These are phyloP conservation scores for Jaltomata sinuosa DNA, from an alignment of 257 asterid genomes.

Conservation along the genomic window DNA sequence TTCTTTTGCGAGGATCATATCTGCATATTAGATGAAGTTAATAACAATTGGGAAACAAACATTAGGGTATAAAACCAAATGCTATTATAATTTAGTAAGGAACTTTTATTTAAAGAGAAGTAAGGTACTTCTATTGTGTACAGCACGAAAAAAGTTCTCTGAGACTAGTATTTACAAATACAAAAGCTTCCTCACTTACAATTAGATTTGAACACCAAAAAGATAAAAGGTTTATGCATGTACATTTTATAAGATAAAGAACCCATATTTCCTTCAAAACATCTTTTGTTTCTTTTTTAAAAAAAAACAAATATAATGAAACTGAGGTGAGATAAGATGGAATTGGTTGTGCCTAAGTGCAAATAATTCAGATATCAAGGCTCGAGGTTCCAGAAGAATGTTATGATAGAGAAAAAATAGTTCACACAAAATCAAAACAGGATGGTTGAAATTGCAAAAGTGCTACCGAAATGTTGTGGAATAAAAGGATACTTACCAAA, in stretches of 20 bases:
- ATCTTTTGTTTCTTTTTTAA: not conserved
- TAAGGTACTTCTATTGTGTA: not conserved
- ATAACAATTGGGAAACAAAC: not conserved
- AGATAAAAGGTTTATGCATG: not conserved
- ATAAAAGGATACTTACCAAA: not conserved
- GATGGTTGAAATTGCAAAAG: not conserved
- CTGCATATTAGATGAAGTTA: conserved; percentile 36
- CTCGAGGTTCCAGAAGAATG: not conserved
- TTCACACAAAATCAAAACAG: not conserved
- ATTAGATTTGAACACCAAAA: not conserved
- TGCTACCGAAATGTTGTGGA: not conserved
- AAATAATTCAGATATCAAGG: not conserved
- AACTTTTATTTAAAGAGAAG: not conserved
- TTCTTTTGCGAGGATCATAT: conserved; percentile 89
- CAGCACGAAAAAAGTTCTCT: not conserved
- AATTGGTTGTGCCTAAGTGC: not conserved
- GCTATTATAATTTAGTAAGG: not conserved
- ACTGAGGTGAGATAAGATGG: not conserved
- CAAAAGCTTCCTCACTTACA: not conserved
- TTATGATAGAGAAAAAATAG: not conserved
- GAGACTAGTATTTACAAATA: not conserved
- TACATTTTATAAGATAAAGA: not conserved
- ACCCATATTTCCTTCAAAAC: not conserved
- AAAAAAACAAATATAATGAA: not conserved
- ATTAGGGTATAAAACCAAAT: not conserved